Evolutionary conservation across 176 grass and related monocot genomes (phyloP).

Genomic region (Carex cristatella): DNA sequence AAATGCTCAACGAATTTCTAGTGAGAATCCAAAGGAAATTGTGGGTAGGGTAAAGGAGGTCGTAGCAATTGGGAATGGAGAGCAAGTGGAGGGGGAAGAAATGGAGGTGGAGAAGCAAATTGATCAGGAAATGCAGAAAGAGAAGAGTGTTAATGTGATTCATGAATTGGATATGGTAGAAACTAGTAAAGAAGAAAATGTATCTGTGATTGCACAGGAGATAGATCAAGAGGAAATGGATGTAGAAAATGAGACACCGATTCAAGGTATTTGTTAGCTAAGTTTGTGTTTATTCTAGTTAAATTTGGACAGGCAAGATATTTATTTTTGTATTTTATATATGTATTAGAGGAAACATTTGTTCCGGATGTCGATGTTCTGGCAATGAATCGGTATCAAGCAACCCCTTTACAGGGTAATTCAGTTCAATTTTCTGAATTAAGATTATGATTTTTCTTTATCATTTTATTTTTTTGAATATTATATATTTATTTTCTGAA

Average conservation of each 20-base stretch:
- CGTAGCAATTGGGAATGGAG: background rate
- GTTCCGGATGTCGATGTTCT: constrained; percentile 23
- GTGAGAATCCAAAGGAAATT: constrained; percentile 33
- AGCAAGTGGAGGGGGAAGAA: constrained; percentile 16
- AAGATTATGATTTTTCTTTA: background rate
- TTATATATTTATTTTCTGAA: background rate
- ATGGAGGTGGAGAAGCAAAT: constrained; percentile 57
- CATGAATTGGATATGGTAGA: constrained; percentile 35
- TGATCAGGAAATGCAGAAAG: constrained; percentile 28
- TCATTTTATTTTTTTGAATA: background rate
- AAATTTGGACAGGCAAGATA: background rate
- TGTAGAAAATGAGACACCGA: constrained; percentile 36
- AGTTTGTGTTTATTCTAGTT: background rate
- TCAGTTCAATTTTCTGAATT: background rate
- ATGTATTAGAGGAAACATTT: constrained; percentile 36
- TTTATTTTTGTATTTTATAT: background rate
- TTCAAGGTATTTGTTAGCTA: constrained; percentile 10
- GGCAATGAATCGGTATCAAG: constrained; percentile 26
- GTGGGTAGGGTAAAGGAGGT: constrained; percentile 36
- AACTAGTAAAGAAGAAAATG: constrained; percentile 34
- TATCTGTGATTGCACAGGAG: background rate
- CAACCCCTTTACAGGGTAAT: constrained; percentile 32
- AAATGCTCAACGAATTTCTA: constrained; percentile 11
- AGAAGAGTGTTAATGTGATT: constrained; percentile 16
- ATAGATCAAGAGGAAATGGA: background rate